A percentile compares a stretch with the other conserved stretches of the same genome.
Evolutionary conservation across 2,329 filamentous ascomycete species (phyloP).

Genomic region (Lithohypha guttulata): DNA sequence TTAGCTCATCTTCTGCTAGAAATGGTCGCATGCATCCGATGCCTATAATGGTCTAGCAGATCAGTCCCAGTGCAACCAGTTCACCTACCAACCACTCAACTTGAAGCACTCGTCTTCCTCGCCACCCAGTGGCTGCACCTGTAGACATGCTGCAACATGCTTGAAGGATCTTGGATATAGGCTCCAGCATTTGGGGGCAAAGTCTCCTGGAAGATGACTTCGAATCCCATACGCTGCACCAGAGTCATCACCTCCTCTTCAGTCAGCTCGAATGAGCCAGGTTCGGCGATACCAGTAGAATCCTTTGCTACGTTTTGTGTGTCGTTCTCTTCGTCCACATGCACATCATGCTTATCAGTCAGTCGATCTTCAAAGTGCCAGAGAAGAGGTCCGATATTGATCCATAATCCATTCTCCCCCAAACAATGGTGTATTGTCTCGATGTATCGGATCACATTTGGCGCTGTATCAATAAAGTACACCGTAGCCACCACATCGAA

Average conservation of each 20-base stretch:
- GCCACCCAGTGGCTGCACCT: conserved; percentile 75
- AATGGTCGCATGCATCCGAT: too few species aligned
- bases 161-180: conserved; percentile 75
- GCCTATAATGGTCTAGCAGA: too few species aligned
- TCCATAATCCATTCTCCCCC: conserved; percentile 64
- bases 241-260: conserved; percentile 78
- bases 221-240: conserved; percentile 65
- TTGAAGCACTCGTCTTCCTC: too few species aligned
- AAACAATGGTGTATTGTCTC: conserved; percentile 72
- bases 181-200: conserved; percentile 43
- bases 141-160: conserved; percentile 80
- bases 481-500: conserved; percentile 82
- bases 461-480: conserved; percentile 96
- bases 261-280: conserved; percentile 79
- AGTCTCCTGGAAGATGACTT: conserved; percentile 50
- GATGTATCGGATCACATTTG: conserved; percentile 82
- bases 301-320: conserved; percentile 29
- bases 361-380: conserved; percentile 88
- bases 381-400: conserved; percentile 81
- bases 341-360: conserved; percentile 11
- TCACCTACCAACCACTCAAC: too few species aligned
- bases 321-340: conserved; percentile 35
- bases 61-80: too few species aligned
- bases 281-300: conserved; percentile 64
- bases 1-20: too few species aligned